Conservation (phyloP, 1,139 yeast genomes). For the Sugiyamaella novakii region DNA sequence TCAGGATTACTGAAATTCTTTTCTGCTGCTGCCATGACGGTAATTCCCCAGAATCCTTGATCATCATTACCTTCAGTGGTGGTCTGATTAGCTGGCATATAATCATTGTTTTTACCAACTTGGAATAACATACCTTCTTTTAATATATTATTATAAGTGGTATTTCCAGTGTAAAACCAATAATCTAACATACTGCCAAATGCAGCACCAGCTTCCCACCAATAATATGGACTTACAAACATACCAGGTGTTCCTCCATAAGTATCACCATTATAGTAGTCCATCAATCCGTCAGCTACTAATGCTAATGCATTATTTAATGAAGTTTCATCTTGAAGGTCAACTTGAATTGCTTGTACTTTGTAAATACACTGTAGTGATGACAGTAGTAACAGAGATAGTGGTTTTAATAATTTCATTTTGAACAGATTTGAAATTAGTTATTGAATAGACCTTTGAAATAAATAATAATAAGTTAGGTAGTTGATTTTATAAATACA, state of each 20-base stretch:
- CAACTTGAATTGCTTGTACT: constrained; percentile 22
- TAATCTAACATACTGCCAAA: constrained; percentile 86
- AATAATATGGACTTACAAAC: constrained; percentile 85
- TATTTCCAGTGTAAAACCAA: constrained; percentile 70
- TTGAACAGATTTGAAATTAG: not conserved
- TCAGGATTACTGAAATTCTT: constrained; percentile 79
- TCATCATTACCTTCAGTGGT: constrained; percentile 98
- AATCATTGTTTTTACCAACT: constrained; percentile 73
- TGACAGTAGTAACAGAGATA: constrained; percentile 1
- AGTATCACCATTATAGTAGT: constrained; percentile 74
- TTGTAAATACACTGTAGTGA: constrained; percentile 2
- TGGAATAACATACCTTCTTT: constrained; percentile 70
- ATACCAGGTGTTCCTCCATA: constrained; percentile 80
- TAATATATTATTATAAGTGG: constrained; percentile 61
- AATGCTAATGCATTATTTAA: constrained; percentile 57
- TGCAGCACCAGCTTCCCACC: constrained; percentile 99
- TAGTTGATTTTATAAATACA: not conserved
- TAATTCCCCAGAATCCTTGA: constrained; percentile 95
- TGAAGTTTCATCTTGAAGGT: constrained; percentile 36
- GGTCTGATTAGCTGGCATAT: constrained; percentile 85
- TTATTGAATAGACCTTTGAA: not conserved
- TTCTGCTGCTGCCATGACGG: constrained; percentile 89
- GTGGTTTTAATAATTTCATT: constrained; percentile 8
- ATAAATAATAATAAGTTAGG: not conserved
- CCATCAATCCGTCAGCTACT: constrained; percentile 72